Conservation (phyloP, 2,329 filamentous ascomycete genomes). For the Colletotrichum godetiae region DNA sequence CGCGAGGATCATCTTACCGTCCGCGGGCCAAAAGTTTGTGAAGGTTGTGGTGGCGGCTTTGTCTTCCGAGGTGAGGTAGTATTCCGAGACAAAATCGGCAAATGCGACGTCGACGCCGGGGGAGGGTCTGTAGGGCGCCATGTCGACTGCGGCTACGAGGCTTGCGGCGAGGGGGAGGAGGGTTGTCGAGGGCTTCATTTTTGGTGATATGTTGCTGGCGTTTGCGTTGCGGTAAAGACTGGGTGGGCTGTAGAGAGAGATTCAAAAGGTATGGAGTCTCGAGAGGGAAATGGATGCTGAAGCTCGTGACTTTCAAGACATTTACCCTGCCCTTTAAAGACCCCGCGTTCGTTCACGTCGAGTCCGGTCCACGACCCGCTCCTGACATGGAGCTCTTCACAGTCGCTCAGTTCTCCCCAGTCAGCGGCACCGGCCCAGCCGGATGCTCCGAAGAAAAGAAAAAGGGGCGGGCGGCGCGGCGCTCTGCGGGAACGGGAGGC, state of each 20-base stretch:
- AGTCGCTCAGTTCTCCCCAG: background rate
- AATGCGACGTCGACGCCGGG: conserved; percentile 13
- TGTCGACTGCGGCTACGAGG: conserved; percentile 15
- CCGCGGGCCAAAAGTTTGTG: conserved; percentile 30
- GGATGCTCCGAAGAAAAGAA: background rate
- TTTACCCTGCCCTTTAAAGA: background rate
- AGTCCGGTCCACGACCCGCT: background rate
- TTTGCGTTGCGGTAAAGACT: background rate
- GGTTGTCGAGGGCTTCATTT: conserved; percentile 14
- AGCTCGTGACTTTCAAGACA: background rate
- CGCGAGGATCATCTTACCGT: conserved; percentile 9
- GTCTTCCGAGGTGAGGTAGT: conserved; percentile 21
- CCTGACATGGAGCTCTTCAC: background rate
- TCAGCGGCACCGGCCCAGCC: conserved; percentile 7
- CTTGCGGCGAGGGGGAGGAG: background rate
- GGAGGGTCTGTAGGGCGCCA: conserved; percentile 12
- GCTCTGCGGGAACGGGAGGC: background rate
- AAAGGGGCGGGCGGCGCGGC: conserved; percentile 4
- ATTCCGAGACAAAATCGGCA: conserved; percentile 9
- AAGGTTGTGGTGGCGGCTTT: conserved; percentile 7
- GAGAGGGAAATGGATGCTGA: background rate
- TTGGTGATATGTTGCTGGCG: too few relatives aligned
- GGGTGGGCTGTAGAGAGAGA: background rate
- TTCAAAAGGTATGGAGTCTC: background rate
- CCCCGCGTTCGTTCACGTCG: too few relatives aligned